Evolutionary conservation across 2,329 filamentous ascomycete species (phyloP).

Genomic region (Fusarium kyushuense): DNA sequence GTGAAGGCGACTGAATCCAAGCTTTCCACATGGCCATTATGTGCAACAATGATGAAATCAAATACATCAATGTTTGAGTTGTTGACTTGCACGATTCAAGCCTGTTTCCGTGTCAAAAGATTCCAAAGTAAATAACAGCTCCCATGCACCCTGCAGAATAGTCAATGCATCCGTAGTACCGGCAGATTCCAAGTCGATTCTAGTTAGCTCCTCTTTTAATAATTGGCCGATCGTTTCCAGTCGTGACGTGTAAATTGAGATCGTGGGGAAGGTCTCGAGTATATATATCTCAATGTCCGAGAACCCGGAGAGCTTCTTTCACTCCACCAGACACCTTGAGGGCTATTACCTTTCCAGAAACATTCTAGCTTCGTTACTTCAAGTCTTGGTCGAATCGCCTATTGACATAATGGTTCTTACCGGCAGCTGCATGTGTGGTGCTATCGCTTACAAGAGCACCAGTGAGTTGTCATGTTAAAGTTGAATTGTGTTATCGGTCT

Average conservation of each 20-base stretch:
- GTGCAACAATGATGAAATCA: background rate
- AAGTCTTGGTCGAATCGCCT: background rate
- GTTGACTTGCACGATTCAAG: background rate
- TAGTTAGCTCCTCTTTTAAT: conserved; percentile 10
- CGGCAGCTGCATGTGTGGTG: conserved; percentile 55
- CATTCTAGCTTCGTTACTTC: conserved; percentile 15
- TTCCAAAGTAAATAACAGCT: background rate
- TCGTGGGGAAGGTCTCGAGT: conserved; percentile 10
- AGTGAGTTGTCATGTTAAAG: conserved; percentile 42
- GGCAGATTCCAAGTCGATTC: conserved; percentile 22
- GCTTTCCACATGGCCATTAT: background rate
- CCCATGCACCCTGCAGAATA: background rate
- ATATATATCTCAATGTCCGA: conserved; percentile 39
- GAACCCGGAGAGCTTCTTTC: conserved; percentile 41
- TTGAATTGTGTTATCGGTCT: background rate
- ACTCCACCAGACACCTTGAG: conserved; percentile 38
- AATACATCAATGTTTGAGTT: too few relatives aligned
- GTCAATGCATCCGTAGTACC: background rate
- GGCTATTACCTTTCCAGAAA: conserved; percentile 16
- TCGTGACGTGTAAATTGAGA: conserved; percentile 10
- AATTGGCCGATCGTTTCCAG: conserved; percentile 1
- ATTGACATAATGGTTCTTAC: conserved; percentile 38
- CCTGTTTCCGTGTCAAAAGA: background rate
- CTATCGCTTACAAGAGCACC: conserved; percentile 51
- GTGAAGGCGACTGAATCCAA: conserved; percentile 6